phyloP scores from a whole-genome alignment of 352 stramenopile species.

The Phytopythium litorale region DNA sequence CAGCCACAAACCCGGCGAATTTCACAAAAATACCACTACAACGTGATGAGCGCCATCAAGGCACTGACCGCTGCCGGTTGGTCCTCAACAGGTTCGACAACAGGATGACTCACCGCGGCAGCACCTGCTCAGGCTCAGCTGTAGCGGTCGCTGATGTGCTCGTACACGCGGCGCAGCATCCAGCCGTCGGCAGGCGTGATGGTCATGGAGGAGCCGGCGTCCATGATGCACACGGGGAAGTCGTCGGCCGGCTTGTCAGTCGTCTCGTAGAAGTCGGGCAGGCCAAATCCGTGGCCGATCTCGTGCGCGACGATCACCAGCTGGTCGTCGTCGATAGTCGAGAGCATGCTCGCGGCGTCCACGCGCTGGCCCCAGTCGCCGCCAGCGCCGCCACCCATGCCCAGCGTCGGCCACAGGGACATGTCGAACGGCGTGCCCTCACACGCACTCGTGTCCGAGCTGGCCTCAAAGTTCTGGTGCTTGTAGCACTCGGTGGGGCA shows the following conservation, averaged over 20 bases:
- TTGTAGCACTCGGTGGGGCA: conserved; percentile 37
- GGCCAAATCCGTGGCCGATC: conserved; percentile 35
- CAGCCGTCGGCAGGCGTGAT: conserved; percentile 26
- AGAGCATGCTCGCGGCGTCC: conserved; percentile 28
- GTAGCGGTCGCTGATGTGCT: conserved; percentile 23
- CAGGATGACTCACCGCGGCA: no score
- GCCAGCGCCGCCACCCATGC: conserved; percentile 23
- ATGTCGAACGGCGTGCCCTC: conserved; percentile 38
- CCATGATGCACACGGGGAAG: conserved; percentile 21
- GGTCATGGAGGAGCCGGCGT: conserved; percentile 18
- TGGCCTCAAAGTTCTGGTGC: conserved; percentile 27
- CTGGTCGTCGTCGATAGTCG: conserved; percentile 20
- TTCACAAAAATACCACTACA: no score
- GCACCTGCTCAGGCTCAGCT: conserved; percentile 5
- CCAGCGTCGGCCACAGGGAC: conserved; percentile 39
- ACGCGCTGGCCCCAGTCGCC: conserved; percentile 36
- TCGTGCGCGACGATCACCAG: conserved; percentile 36
- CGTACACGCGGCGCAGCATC: conserved; percentile 29
- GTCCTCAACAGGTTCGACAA: no score
- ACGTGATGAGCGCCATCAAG: no score
- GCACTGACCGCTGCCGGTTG: no score
- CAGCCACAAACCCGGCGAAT: no score
- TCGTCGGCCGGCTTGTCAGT: conserved; percentile 10
- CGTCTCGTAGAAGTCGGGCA: conserved; percentile 20
- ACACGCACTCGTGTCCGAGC: conserved; percentile 29